Conservation (phyloP, 768 basidiomycete genomes). For the Kockovaella imperatae region DNA sequence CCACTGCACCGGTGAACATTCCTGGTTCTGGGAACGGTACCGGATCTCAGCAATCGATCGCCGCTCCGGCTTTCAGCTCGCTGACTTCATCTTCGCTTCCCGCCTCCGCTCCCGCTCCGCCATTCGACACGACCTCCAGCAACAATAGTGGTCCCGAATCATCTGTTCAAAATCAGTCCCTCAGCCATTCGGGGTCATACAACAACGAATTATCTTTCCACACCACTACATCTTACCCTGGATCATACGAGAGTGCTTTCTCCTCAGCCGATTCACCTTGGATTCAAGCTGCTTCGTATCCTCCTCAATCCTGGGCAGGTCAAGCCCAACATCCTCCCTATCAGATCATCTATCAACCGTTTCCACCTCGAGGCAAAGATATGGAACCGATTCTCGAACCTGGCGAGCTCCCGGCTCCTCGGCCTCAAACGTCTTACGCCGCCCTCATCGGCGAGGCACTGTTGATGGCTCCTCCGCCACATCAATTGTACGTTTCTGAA, state of each 20-base stretch:
- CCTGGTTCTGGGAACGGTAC: too few relatives aligned
- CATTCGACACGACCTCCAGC: too few relatives aligned
- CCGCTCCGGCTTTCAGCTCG: too few relatives aligned
- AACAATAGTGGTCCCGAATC: too few relatives aligned
- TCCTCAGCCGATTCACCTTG: neutral
- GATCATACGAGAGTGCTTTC: neutral
- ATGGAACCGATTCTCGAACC: slow-evolving; percentile 37
- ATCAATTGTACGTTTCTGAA: slow-evolving; percentile 40
- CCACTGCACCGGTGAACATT: too few relatives aligned
- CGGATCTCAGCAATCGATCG: too few relatives aligned
- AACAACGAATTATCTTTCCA: slow-evolving; percentile 4
- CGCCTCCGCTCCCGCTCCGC: too few relatives aligned
- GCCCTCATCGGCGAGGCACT: slow-evolving; percentile 43
- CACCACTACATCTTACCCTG: neutral
- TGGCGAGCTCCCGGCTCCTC: slow-evolving; percentile 35
- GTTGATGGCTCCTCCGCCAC: slow-evolving; percentile 31
- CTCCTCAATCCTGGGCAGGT: neutral
- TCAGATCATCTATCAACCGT: slow-evolving; percentile 3
- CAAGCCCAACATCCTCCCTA: neutral
- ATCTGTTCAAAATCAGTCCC: too few relatives aligned
- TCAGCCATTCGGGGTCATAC: neutral
- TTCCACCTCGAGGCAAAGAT: slow-evolving; percentile 11
- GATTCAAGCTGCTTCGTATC: neutral
- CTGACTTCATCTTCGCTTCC: too few relatives aligned
- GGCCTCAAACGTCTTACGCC: slow-evolving; percentile 39